Percentiles rank a stretch among this genome's conserved stretches.
These are phyloP conservation scores for Aspergillus wentii DNA, from an alignment of 495 filamentous ascomycete species.

Conservation along the genomic window DNA sequence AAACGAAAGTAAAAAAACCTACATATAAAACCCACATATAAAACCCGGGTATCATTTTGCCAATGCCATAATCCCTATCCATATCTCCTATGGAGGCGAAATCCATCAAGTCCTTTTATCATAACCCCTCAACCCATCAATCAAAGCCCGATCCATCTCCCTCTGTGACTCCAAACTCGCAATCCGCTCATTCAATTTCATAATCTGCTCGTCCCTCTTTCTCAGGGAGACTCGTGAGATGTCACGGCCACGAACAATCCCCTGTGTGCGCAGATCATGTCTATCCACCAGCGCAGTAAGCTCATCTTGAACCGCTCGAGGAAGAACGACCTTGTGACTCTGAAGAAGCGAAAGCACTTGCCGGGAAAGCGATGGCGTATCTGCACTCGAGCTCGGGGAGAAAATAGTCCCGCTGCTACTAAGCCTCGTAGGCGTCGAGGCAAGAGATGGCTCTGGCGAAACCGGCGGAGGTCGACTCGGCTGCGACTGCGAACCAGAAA, in stretches of 20 bases:
- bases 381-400: not conserved
- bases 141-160: conserved; percentile 40
- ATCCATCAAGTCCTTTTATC: too few relatives aligned
- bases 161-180: conserved; percentile 23
- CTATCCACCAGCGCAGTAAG: conserved; percentile 47
- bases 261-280: conserved; percentile 51
- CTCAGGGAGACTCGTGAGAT: conserved; percentile 55
- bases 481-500: not conserved
- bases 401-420: too few relatives aligned
- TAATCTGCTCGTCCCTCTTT: conserved; percentile 57
- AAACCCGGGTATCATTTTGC: too few relatives aligned
- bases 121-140: conserved; percentile 26
- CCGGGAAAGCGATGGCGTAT: too few relatives aligned
- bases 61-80: too few relatives aligned
- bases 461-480: conserved; percentile 1
- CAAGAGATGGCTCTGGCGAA: too few relatives aligned
- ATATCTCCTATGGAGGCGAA: too few relatives aligned
- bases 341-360: conserved; percentile 49
- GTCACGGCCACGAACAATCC: conserved; percentile 58
- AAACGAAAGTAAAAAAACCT: too few relatives aligned
- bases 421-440: too few relatives aligned
- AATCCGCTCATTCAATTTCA: conserved; percentile 46
- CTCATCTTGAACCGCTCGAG: conserved; percentile 30
- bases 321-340: conserved; percentile 38
- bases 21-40: too few relatives aligned